Evolutionary conservation across 305 asterid genomes (phyloP).

Genomic region (Fraxinus velutina): DNA sequence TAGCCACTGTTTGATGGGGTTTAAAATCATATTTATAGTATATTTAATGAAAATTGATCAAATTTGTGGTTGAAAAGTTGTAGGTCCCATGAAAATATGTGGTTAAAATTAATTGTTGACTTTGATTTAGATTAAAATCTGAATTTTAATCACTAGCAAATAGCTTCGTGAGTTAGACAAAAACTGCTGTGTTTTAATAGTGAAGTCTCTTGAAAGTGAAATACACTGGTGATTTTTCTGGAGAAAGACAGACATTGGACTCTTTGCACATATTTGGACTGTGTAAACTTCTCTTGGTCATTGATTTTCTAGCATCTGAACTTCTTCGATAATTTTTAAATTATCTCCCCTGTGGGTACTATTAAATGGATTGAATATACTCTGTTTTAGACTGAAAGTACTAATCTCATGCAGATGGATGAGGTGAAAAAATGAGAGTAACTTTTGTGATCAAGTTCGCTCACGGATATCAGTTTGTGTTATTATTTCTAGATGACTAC

Average conservation of each 20-base stretch:
- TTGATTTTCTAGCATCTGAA: neutral
- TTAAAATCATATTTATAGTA: neutral
- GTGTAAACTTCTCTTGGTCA: neutral
- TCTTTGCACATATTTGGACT: neutral
- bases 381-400: neutral
- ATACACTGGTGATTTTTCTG: neutral
- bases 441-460: neutral
- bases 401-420: neutral
- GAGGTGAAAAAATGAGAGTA: neutral
- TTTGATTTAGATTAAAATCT: neutral
- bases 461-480: neutral
- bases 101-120: neutral
- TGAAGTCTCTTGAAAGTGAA: neutral
- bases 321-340: neutral
- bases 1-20: neutral
- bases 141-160: neutral
- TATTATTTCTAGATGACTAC: neutral
- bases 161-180: neutral
- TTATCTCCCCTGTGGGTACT: neutral
- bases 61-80: neutral
- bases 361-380: neutral
- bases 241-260: neutral
- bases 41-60: neutral
- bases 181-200: neutral
- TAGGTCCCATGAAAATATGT: neutral